Conservation (phyloP, 2,329 filamentous ascomycete genomes). For the Fusarium anthophilum region DNA sequence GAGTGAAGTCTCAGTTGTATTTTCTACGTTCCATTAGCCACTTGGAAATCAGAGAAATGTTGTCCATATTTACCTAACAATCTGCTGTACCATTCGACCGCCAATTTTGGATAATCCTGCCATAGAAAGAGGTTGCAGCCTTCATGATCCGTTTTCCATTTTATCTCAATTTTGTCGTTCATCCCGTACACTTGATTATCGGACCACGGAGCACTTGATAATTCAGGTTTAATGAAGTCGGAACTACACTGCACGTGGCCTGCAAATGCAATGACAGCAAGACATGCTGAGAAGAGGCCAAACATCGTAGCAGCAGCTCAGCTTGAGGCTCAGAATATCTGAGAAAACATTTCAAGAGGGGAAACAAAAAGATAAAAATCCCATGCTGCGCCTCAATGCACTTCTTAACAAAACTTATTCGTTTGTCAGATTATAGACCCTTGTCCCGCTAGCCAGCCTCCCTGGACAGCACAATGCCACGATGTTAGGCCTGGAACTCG, state of each 20-base stretch:
- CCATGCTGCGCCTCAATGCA: neutral
- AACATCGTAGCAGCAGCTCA: rapidly evolving
- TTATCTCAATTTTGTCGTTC: neutral
- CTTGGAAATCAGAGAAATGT: rapidly evolving
- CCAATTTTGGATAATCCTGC: neutral
- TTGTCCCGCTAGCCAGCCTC: constrained; percentile 8
- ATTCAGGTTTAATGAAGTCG: neutral
- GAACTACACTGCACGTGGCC: neutral
- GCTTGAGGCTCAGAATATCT: rapidly evolving
- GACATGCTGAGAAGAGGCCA: rapidly evolving
- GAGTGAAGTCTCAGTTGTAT: neutral
- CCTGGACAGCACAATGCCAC: neutral
- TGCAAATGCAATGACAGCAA: neutral
- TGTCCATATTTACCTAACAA: neutral
- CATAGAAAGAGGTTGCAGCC: constrained; percentile 8
- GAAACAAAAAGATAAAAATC: neutral
- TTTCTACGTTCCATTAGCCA: neutral
- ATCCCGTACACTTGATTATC: neutral
- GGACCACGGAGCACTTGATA: rapidly evolving
- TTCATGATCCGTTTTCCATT: neutral
- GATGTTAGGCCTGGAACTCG: neutral
- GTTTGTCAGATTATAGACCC: neutral
- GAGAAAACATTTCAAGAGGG: neutral
- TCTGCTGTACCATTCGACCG: neutral
- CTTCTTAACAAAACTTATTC: neutral